Evolutionary conservation across 2,329 filamentous ascomycete species (phyloP), one percentile per base, ranked within the genome.

Genomic region (Scedosporium boydii): DNA sequence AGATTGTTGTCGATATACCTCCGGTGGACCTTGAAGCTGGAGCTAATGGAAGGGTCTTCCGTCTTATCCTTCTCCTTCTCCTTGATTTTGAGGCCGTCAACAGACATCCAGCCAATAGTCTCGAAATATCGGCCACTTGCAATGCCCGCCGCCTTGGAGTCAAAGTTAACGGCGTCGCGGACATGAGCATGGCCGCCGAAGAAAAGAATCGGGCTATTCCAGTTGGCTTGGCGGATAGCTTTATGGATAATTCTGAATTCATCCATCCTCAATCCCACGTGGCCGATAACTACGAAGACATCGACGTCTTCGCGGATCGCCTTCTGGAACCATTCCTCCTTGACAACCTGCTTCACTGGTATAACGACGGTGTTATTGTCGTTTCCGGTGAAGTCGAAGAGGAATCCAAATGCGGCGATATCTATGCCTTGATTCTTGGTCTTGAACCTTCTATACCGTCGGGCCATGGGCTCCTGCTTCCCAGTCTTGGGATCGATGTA

Each of bases 1-100:
- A 97, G 79, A 68, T 98, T 98, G 76, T 93, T 97, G 75, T 98
- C 93, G 64, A 98, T 93, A 74, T 97, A 98, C 64, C 88, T 84
- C 56, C 93, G 84, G 61, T 82, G 81, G 71, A 96, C 97, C 1
- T 78, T 81, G 53, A 86, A 76, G 0, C 74, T 72, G 5, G 74
- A 69, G 3, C 72, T 66, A 0, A 75, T 63, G 4, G 72, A 70
- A 1, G 70, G 62, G 38, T 48, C 44, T 0, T 70, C 68, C 2
- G 69, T 71, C 60, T 66, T 62, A 66, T 64, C 66, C 42, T 68
- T 67, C 66, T 64, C 66, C 42, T 68, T 67, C 12, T 68, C 70
- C 10, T 56, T 21, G 64, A 72, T 73, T 66, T 76, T 77, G 62
- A 84, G 68, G 38, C 91, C 91, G 63, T 88, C 82, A 56, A 97